Base-by-base conservation (phyloP, 768 basidiomycete genomes). In the Hypsizygus marmoreus region DNA sequence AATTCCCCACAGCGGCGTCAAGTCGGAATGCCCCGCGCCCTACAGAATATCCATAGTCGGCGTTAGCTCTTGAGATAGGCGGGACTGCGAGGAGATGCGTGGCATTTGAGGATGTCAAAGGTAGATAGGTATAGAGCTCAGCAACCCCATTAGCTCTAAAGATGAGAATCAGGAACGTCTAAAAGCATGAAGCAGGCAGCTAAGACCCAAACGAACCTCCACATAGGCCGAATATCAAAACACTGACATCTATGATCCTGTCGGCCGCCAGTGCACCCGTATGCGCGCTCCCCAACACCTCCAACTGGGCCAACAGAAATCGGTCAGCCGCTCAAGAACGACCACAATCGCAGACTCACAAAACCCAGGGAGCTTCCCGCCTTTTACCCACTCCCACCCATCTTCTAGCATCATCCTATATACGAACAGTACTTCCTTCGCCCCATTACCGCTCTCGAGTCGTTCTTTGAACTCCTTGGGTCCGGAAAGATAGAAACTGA, bases 281-380 rank as follows among this genome's bases (percentile, higher is more conserved):
- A 87, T 6, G 87, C 76, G 4, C 69, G 58, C 13, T 79, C 72
- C 2, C 81, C 78, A 1, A 73, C 62, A 0, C 82, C 83, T 4
- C 83, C 83, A 51, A 75, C 82, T 82, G 30, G 5, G 25, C 34
- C 45, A 24, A n/a, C 14, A 39, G 16, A 19, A 40, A 35, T 26
- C 29, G 43, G 13, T n/a, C 31, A 9, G 6, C 7, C n/a, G 19
- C 6, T 9, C 17, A 28, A 24, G 9, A 13, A 13, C 10, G n/a
- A 4, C 9, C n/a, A 16, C 26, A 25, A 6, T 0, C 12, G 6
- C 12, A 38, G 12, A 71, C 85, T 56, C 51, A 81, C 83, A 86
- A 12, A 85, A 63, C 9, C 88, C 88, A 24, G 88, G 86, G 12
- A 89, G 68, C 57, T 91, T 91, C 1, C 88, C 88, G 22, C 88